A percentile compares a stretch with the other conserved stretches of the same genome.
These are phyloP conservation scores for Sordariomycetes sp. DNA, from an alignment of 2,329 filamentous ascomycete species.

Conservation along the genomic window DNA sequence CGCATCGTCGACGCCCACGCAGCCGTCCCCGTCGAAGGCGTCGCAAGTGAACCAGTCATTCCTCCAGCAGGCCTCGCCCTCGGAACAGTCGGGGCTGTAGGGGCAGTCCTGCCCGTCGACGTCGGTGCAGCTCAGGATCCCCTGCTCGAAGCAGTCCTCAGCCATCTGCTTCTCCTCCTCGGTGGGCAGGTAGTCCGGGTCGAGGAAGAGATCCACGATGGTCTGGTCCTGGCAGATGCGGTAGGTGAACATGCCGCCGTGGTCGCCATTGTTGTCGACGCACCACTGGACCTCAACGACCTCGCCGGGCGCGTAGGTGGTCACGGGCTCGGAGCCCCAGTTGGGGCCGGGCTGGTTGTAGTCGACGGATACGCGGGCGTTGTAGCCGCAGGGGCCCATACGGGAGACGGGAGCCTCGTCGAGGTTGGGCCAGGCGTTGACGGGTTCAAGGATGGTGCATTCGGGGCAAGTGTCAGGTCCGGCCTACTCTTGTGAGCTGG, in stretches of 20 bases:
- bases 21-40: conserved; percentile 27
- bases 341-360: conserved; percentile 35
- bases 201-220: conserved; percentile 39
- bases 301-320: conserved; percentile 34
- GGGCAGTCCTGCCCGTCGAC: conserved; percentile 38
- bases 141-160: conserved; percentile 40
- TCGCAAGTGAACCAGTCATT: conserved; percentile 49
- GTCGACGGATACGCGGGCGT: conserved; percentile 41
- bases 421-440: conserved; percentile 38
- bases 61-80: conserved; percentile 29
- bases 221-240: conserved; percentile 42
- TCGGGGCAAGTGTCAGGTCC: conserved; percentile 42
- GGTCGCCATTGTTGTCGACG: conserved; percentile 46
- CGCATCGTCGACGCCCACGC: conserved; percentile 36
- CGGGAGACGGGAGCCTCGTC: conserved; percentile 33
- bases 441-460: conserved; percentile 44
- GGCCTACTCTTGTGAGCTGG: conserved; percentile 18
- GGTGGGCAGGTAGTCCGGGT: conserved; percentile 36
- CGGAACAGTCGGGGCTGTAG: conserved; percentile 36
- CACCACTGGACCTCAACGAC: conserved; percentile 44
- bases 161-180: conserved; percentile 41
- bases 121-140: conserved; percentile 37
- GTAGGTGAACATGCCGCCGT: conserved; percentile 47
- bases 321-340: conserved; percentile 34
- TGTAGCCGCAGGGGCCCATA: conserved; percentile 43